Base-by-base conservation (phyloP, 495 filamentous ascomycete genomes). In the Thozetella sp. region DNA sequence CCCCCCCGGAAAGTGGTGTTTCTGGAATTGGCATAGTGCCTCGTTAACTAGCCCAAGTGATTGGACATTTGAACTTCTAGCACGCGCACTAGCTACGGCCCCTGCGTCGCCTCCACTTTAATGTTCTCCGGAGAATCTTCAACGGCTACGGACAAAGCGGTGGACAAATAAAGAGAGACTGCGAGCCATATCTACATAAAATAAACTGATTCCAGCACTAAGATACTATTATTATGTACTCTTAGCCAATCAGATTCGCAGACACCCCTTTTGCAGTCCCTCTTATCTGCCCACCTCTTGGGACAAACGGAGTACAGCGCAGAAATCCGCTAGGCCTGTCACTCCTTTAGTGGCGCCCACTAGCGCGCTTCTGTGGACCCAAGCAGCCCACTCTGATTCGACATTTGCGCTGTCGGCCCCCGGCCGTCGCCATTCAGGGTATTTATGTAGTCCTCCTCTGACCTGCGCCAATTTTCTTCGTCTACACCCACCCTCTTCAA, bases 341-440 rank as follows among this genome's bases (percentile, higher is more conserved):
- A 48, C 43, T 48, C 43, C 43, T 48, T 48, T 48, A 48, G 43
- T 48, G 43, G 43, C 9, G 43, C 43, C 6, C 43, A 48, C 43
- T 48, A 48, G 43, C 43, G 43, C 20, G n/a, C 43, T 48, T 15
- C n/a, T n/a, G 11, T 48, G 43, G 43, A 15, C n/a, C 43, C n/a
- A n/a, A 48, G 43, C 20, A 10, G 6, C 6, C 30, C 15, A n/a
- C 43, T 48, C 11, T 48, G 43, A 48, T 48, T 48, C n/a, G 43
- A 48, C 43, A 20, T 10, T 48, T 48, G 43, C 43, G 11, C 43
- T 9, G 43, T 20, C 20, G 43, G 43, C 10, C 43, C 43, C 11
- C 12, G n/a, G 43, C 43, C n/a, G 20, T 48, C 43, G 43, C 6
- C 43, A 13, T 11, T 48, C 43, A 48, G 9, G n/a, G 43, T 48